Conservation (phyloP, 2,329 filamentous ascomycete species). For the Fusarium compactum region DNA sequence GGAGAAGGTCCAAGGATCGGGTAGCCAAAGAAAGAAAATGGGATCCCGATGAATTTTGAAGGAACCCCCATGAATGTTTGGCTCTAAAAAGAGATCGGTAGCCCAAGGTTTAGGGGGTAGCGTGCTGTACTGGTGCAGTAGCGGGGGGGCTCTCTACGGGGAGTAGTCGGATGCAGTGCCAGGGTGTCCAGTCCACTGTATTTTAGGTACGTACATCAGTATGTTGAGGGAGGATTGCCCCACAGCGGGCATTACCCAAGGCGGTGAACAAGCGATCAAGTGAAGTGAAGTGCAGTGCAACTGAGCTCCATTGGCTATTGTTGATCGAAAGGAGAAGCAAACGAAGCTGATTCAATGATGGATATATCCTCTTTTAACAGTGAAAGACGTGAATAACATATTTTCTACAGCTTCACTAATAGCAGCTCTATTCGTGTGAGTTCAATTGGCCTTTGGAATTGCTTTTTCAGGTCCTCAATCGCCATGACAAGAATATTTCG, state of each 20-base stretch:
- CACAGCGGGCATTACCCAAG: constrained; percentile 45
- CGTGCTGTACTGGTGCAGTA: constrained; percentile 16
- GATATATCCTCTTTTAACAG: constrained; percentile 2
- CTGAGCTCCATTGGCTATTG: constrained; percentile 13
- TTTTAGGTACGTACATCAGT: constrained; percentile 14
- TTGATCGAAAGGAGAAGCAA: constrained; percentile 21
- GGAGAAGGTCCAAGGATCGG: constrained; percentile 31
- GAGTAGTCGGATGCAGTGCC: constrained; percentile 16
- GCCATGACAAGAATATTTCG: background rate
- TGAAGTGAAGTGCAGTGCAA: background rate
- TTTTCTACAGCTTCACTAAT: background rate
- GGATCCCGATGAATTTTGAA: constrained; percentile 46
- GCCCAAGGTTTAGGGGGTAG: constrained; percentile 37
- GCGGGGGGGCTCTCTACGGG: constrained; percentile 33
- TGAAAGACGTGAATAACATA: background rate
- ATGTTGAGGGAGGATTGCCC: constrained; percentile 31
- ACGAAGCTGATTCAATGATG: background rate
- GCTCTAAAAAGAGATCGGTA: constrained; percentile 42
- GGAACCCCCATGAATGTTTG: constrained; percentile 38
- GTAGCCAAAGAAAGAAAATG: constrained; percentile 36
- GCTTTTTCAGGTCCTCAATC: background rate
- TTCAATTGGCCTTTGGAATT: background rate
- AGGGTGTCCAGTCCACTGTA: constrained; percentile 30
- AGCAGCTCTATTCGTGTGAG: background rate
- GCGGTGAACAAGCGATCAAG: constrained; percentile 39